These are phyloP conservation scores for Populus hybrid DNA, from an alignment of 441 rosid genomes.

Conservation along the genomic window DNA sequence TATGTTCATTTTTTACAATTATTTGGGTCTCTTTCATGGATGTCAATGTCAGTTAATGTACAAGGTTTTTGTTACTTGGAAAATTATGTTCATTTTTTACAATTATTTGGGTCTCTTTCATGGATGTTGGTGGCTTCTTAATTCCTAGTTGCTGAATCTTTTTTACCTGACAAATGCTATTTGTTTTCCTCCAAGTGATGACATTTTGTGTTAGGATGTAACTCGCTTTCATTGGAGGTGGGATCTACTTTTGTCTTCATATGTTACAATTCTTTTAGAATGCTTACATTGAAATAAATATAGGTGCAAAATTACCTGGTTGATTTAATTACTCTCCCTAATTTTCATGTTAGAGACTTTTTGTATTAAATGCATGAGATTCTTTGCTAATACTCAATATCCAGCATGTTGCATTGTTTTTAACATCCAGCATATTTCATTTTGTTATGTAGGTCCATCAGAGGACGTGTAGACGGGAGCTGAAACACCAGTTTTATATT, in stretches of 20 bases:
- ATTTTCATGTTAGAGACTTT: neutral
- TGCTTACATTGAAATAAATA: neutral
- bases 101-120: neutral
- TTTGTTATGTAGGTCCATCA: conserved; percentile 21
- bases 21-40: neutral
- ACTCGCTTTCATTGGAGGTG: neutral
- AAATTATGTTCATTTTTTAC: neutral
- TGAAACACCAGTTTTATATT: neutral
- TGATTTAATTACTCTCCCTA: neutral
- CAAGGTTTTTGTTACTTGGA: neutral
- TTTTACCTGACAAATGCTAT: neutral
- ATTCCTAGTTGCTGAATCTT: neutral
- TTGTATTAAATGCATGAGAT: neutral
- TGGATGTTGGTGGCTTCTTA: neutral
- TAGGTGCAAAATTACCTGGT: neutral
- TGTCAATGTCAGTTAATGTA: neutral
- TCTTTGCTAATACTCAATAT: neutral
- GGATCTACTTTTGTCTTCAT: neutral
- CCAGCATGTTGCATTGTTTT: neutral
- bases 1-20: neutral
- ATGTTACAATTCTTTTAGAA: neutral
- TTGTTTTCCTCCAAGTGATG: neutral
- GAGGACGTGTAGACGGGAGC: conserved; percentile 21
- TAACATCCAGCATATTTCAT: conserved; percentile 4
- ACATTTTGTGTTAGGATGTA: neutral